A percentile compares a stretch with the other conserved stretches of the same genome.
phyloP scores from a whole-genome alignment of 495 filamentous ascomycete species.

The Aspergillus sclerotiicarbonarius region DNA sequence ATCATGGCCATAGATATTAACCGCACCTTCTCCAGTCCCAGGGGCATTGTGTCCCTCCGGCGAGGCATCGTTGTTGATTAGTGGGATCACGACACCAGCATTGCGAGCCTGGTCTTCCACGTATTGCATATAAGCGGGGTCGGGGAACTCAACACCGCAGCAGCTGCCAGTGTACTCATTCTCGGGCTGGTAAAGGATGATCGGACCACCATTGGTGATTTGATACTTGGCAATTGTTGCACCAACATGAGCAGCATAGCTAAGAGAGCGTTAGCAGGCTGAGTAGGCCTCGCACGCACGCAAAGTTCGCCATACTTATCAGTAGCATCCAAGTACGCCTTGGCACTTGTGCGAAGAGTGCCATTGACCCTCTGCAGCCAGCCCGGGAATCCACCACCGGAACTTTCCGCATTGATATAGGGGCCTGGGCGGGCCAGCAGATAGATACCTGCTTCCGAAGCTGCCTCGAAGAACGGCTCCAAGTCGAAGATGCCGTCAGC shows the following conservation, averaged over 20 bases:
- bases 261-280: conserved; percentile 10
- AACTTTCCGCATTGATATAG: conserved; percentile 66
- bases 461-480: conserved; percentile 70
- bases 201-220: conserved; percentile 74
- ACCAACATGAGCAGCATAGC: conserved; percentile 47
- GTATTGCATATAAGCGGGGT: conserved; percentile 65
- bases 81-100: conserved; percentile 69
- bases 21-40: conserved; percentile 58
- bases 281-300: not conserved
- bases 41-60: conserved; percentile 62
- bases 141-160: conserved; percentile 47
- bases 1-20: conserved; percentile 80
- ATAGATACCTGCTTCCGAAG: conserved; percentile 67
- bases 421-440: conserved; percentile 70
- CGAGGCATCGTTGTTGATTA: conserved; percentile 72
- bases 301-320: conserved; percentile 43
- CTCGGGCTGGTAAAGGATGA: conserved; percentile 77
- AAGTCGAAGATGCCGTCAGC: conserved; percentile 69
- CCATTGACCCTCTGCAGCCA: conserved; percentile 65
- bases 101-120: conserved; percentile 65
- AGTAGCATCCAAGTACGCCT: conserved; percentile 63
- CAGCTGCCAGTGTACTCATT: conserved; percentile 66
- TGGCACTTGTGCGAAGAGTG: conserved; percentile 56
- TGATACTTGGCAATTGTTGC: conserved; percentile 68
- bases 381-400: conserved; percentile 62